Percentiles rank a stretch among this genome's conserved stretches.
Evolutionary conservation across 2,329 filamentous ascomycete species (phyloP).

Genomic region (Penicillium olsonii): DNA sequence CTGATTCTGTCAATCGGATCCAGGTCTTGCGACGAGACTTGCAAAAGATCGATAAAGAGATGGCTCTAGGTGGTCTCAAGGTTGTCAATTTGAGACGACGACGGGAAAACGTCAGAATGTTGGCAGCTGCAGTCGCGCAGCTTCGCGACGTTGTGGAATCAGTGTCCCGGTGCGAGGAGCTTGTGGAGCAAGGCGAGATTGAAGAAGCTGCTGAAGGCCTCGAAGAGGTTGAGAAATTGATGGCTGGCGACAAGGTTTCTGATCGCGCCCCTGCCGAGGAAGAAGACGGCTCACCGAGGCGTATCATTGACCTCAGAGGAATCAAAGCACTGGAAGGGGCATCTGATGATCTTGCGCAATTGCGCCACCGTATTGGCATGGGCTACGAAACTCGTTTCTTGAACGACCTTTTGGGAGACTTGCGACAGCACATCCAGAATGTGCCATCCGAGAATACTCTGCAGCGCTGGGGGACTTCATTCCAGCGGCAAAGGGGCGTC

Average conservation of each 20-base stretch:
- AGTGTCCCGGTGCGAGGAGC: slow-evolving; percentile 72
- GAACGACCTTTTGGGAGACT: slow-evolving; percentile 73
- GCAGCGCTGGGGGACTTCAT: slow-evolving; percentile 79
- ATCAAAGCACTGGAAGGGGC: slow-evolving; percentile 80
- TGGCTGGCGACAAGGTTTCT: slow-evolving; percentile 67
- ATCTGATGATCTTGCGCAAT: slow-evolving; percentile 70
- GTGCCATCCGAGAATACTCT: slow-evolving; percentile 74
- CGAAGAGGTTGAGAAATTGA: slow-evolving; percentile 74
- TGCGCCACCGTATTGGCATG: slow-evolving; percentile 81
- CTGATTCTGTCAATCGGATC: slow-evolving; percentile 86
- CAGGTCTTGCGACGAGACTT: slow-evolving; percentile 78
- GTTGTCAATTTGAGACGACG: slow-evolving; percentile 80
- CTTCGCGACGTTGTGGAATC: slow-evolving; percentile 75
- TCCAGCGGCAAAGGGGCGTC: slow-evolving; percentile 68
- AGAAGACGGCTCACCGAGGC: slow-evolving; percentile 29
- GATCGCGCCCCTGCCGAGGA: slow-evolving; percentile 29
- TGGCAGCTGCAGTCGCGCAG: slow-evolving; percentile 81
- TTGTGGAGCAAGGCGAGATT: slow-evolving; percentile 81
- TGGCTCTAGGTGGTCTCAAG: slow-evolving; percentile 80
- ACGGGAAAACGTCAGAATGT: slow-evolving; percentile 78
- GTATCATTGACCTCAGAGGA: slow-evolving; percentile 69
- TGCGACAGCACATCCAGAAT: slow-evolving; percentile 75
- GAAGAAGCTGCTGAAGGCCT: slow-evolving; percentile 78
- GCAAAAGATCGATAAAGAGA: slow-evolving; percentile 77
- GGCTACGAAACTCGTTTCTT: slow-evolving; percentile 82